A percentile compares a stretch with the other conserved stretches of the same genome.
Conservation (phyloP, 140 eudicot species). For the Erigeron philadelphicus region DNA sequence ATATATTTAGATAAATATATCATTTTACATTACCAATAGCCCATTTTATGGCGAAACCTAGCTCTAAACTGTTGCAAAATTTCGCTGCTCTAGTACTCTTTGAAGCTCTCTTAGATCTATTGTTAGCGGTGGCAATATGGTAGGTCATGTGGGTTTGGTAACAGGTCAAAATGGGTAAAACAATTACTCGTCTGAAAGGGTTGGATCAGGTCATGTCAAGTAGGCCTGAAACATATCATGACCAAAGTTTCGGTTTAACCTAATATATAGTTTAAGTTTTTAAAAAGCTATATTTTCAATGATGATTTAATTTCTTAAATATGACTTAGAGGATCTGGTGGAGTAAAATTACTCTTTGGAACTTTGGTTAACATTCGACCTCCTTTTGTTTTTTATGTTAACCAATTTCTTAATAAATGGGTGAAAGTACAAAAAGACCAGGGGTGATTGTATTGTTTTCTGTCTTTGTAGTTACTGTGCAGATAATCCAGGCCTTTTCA, state of each 20-base stretch:
- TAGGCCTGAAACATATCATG: not conserved
- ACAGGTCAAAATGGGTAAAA: not conserved
- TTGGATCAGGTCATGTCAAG: not conserved
- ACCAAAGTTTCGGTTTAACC: not conserved
- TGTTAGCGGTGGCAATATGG: not conserved
- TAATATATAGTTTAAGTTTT: not conserved
- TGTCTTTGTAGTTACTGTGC: slow-evolving; percentile 79
- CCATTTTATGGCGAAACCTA: slow-evolving; percentile 17
- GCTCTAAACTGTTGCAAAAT: slow-evolving; percentile 12
- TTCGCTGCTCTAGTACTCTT: not conserved
- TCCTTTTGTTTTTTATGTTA: not conserved
- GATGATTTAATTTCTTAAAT: not conserved
- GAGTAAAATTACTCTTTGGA: not conserved
- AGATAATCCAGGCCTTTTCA: slow-evolving; percentile 88
- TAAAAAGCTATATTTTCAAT: not conserved
- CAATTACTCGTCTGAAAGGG: not conserved
- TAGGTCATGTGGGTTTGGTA: not conserved
- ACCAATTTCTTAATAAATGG: not conserved
- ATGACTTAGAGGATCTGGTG: not conserved
- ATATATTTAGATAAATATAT: too few species aligned
- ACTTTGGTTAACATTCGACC: not conserved
- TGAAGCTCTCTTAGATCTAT: slow-evolving; percentile 6
- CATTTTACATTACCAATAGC: not conserved
- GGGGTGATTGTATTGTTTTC: slow-evolving; percentile 14
- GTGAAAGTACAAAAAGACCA: not conserved